These are phyloP conservation scores for Lipomyces chichibuensis DNA, from an alignment of 805 yeast genomes.

Conservation along the genomic window DNA sequence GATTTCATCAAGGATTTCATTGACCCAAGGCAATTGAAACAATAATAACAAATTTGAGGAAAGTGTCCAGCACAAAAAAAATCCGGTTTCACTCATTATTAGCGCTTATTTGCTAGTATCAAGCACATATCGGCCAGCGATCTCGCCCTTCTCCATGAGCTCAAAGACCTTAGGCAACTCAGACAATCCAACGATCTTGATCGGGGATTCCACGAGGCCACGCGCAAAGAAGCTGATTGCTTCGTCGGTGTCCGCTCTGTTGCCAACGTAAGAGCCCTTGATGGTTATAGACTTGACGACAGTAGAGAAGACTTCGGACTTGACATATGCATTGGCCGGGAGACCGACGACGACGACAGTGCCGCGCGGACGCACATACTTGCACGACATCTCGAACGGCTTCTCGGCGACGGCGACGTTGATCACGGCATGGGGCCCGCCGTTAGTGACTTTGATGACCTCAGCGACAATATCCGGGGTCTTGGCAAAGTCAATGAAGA, in stretches of 20 bases:
- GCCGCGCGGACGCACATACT: slow-evolving; percentile 67
- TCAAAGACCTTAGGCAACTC: slow-evolving; percentile 69
- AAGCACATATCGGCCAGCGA: slow-evolving; percentile 86
- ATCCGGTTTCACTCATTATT: background rate
- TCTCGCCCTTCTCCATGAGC: slow-evolving; percentile 80
- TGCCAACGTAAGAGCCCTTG: slow-evolving; percentile 85
- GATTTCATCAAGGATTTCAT: background rate
- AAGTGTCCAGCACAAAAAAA: background rate
- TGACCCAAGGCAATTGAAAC: background rate
- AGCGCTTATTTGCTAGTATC: slow-evolving; percentile 60
- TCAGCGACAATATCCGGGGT: slow-evolving; percentile 59
- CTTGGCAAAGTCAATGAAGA: slow-evolving; percentile 61
- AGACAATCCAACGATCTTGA: slow-evolving; percentile 74
- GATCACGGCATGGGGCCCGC: slow-evolving; percentile 77
- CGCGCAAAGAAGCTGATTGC: slow-evolving; percentile 74
- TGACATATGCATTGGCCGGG: slow-evolving; percentile 77
- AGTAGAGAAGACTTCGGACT: slow-evolving; percentile 69
- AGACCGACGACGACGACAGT: slow-evolving; percentile 74
- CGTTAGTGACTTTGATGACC: slow-evolving; percentile 60
- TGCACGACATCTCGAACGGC: slow-evolving; percentile 65
- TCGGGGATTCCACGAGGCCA: slow-evolving; percentile 73
- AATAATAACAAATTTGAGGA: background rate
- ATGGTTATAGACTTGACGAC: slow-evolving; percentile 74
- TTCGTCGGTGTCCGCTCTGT: slow-evolving; percentile 84
- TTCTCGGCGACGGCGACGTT: slow-evolving; percentile 74